Conservation (phyloP, 2,329 filamentous ascomycete species). For the Emergomyces orientalis region DNA sequence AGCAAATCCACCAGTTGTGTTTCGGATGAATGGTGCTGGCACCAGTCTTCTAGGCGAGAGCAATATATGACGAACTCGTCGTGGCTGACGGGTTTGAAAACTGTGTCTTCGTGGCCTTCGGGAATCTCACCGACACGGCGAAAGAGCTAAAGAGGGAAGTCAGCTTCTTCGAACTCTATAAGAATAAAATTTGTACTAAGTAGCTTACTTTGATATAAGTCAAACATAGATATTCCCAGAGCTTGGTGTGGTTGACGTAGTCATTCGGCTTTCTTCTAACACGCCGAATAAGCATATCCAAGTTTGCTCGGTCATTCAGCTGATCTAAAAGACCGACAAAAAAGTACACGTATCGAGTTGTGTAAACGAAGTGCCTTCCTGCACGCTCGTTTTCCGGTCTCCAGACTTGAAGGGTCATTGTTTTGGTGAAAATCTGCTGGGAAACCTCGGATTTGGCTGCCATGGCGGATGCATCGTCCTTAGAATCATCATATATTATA, state of each 20-base stretch:
- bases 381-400: conserved; percentile 78
- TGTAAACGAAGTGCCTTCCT: conserved; percentile 86
- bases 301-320: conserved; percentile 61
- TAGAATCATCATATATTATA: conserved; percentile 50
- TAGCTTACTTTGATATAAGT: conserved; percentile 45
- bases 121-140: conserved; percentile 48
- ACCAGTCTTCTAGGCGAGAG: conserved; percentile 51
- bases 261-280: conserved; percentile 75
- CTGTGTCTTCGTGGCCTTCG: conserved; percentile 53
- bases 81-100: conserved; percentile 55
- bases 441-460: conserved; percentile 71
- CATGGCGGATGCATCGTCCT: conserved; percentile 43
- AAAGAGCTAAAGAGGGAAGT: conserved; percentile 39
- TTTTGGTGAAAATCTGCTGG: conserved; percentile 82
- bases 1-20: conserved; percentile 51
- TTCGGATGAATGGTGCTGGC: conserved; percentile 41
- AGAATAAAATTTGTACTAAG: conserved; percentile 17
- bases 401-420: conserved; percentile 91
- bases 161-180: conserved; percentile 14
- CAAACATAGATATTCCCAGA: conserved; percentile 54
- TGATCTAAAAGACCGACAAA: conserved; percentile 66
- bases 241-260: conserved; percentile 52
- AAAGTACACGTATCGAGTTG: conserved; percentile 73
- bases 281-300: conserved; percentile 69
- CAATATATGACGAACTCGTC: conserved; percentile 57